These are phyloP conservation scores for Taiozyma onychis DNA, from an alignment of 1,139 yeast species.

Conservation along the genomic window DNA sequence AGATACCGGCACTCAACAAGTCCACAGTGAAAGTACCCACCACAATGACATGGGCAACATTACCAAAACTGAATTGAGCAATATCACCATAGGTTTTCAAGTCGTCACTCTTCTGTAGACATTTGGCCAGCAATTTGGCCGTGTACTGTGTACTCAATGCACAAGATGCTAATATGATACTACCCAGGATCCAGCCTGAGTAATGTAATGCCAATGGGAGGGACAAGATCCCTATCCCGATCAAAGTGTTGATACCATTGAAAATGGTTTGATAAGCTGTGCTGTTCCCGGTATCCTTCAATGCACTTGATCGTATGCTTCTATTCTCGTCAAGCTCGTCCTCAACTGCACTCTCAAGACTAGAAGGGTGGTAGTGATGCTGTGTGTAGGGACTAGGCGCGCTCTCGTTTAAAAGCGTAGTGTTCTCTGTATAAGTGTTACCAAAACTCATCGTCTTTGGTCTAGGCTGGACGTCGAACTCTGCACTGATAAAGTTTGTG, in stretches of 20 bases:
- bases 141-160: constrained; percentile 55
- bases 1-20: constrained; percentile 61
- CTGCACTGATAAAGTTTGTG: constrained; percentile 21
- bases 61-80: constrained; percentile 57
- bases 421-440: constrained; percentile 6
- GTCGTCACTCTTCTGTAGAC: constrained; percentile 53
- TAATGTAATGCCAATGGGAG: constrained; percentile 74
- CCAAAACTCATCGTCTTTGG: constrained; percentile 16
- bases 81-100: constrained; percentile 76
- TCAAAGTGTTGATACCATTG: constrained; percentile 77
- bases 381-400: background rate
- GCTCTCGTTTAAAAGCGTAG: constrained; percentile 2
- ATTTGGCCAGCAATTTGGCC: constrained; percentile 46
- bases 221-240: constrained; percentile 83
- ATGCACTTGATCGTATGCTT: constrained; percentile 13
- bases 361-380: background rate
- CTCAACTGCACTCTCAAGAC: constrained; percentile 23
- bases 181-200: constrained; percentile 75
- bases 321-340: constrained; percentile 51
- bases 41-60: constrained; percentile 43
- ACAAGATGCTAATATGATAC: constrained; percentile 39
- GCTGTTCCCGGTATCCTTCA: constrained; percentile 39
- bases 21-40: constrained; percentile 63
- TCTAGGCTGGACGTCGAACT: constrained; percentile 18
- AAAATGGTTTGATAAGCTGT: constrained; percentile 86